These are phyloP conservation scores for Fusarium circinatum DNA, from an alignment of 2,329 filamentous ascomycete genomes.

Conservation along the genomic window DNA sequence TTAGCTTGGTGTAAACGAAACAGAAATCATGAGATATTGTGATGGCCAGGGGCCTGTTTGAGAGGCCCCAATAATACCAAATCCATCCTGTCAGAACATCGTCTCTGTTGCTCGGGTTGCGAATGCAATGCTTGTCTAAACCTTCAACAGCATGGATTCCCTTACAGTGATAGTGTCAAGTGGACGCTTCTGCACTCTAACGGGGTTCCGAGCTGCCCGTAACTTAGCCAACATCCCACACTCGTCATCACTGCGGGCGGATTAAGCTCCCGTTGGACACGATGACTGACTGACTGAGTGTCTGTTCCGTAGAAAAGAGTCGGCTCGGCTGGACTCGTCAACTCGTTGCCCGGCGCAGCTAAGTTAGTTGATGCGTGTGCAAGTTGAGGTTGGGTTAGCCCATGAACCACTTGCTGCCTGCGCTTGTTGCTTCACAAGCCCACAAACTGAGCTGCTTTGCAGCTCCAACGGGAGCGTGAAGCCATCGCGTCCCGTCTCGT, in stretches of 20 bases:
- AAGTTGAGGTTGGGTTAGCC: constrained; percentile 19
- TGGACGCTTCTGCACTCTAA: constrained; percentile 38
- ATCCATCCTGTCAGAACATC: constrained; percentile 6
- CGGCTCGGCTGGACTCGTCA: not conserved
- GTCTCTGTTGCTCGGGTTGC: constrained; percentile 23
- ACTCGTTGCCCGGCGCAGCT: constrained; percentile 22
- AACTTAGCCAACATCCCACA: constrained; percentile 38
- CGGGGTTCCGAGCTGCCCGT: constrained; percentile 33
- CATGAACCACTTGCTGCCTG: constrained; percentile 31
- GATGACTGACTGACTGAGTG: not conserved
- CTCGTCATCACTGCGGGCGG: constrained; percentile 29
- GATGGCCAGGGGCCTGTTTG: constrained; percentile 8
- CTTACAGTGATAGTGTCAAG: constrained; percentile 16
- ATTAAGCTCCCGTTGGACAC: constrained; percentile 12
- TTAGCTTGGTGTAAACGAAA: constrained; percentile 20
- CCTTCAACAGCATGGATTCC: constrained; percentile 34
- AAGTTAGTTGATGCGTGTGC: constrained; percentile 31
- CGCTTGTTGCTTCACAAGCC: constrained; percentile 1
- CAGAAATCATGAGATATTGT: constrained; percentile 32
- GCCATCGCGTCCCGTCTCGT: constrained; percentile 19
- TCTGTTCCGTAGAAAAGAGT: constrained; percentile 14
- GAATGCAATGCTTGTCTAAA: constrained; percentile 25
- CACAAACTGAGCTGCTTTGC: not conserved
- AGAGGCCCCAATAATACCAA: constrained; percentile 25
- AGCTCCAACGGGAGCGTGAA: constrained; percentile 22